Conservation (phyloP, 202 grass and related monocot species). For the Panicum hallii region DNA sequence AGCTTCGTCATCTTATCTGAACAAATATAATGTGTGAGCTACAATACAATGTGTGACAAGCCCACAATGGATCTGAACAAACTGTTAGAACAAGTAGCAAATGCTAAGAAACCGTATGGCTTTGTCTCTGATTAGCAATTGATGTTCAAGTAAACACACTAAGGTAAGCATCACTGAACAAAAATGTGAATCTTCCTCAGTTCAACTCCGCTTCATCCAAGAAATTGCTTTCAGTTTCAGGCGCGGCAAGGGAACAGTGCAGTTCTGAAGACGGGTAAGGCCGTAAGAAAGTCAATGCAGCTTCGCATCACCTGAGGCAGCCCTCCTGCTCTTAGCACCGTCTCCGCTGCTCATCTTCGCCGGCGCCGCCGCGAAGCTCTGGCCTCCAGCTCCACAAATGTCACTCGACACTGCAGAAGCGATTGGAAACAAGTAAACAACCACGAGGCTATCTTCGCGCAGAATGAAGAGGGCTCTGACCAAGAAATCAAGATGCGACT, state of each 20-base stretch:
- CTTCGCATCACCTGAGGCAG: slow-evolving; percentile 47
- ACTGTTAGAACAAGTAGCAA: neutral
- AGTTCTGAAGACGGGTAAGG: neutral
- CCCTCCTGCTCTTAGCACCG: slow-evolving; percentile 9
- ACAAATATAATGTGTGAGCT: too few species aligned
- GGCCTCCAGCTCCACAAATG: neutral
- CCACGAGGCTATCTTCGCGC: neutral
- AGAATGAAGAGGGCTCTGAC: neutral
- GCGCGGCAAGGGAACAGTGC: neutral
- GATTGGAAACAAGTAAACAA: slow-evolving; percentile 12
- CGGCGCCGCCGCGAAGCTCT: slow-evolving; percentile 21
- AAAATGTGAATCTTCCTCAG: neutral
- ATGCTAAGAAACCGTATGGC: neutral
- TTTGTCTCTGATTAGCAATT: neutral
- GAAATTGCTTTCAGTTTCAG: neutral
- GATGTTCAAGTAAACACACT: neutral
- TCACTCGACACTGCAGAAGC: neutral
- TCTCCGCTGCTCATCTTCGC: slow-evolving; percentile 41
- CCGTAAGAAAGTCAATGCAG: slow-evolving; percentile 21
- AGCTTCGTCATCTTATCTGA: slow-evolving; percentile 65
- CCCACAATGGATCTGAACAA: neutral
- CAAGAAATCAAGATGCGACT: slow-evolving; percentile 14
- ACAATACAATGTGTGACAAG: neutral
- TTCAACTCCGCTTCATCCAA: neutral
- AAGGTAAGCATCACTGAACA: neutral